Evolutionary conservation across 495 filamentous ascomycete genomes (phyloP).

Genomic region (Recurvomyces mirabilis): DNA sequence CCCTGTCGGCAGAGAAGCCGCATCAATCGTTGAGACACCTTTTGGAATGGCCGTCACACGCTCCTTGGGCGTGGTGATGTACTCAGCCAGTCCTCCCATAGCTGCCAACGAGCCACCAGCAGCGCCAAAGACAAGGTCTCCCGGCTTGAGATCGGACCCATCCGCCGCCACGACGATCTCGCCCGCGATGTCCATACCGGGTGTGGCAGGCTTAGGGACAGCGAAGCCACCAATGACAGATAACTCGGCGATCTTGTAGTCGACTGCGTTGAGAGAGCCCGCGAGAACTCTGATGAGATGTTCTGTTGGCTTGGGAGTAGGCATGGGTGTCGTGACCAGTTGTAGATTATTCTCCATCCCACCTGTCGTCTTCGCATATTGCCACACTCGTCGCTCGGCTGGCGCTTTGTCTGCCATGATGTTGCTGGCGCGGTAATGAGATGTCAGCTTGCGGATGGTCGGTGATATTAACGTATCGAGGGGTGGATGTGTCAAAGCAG

Average conservation of each 20-base stretch:
- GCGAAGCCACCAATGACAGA: conserved; percentile 33
- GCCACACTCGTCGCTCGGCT: conserved; percentile 55
- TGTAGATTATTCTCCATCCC: conserved; percentile 48
- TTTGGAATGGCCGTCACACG: conserved; percentile 35
- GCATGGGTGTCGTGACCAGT: conserved; percentile 37
- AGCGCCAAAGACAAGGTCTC: conserved; percentile 50
- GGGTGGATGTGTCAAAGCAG: no score
- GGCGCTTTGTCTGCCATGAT: no score
- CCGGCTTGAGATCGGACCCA: conserved; percentile 33
- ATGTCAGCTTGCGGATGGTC: no score
- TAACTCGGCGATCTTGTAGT: conserved; percentile 57
- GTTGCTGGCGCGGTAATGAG: no score
- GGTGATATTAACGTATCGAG: no score
- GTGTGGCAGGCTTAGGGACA: conserved; percentile 38
- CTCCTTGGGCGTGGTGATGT: conserved; percentile 28
- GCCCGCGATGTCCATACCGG: conserved; percentile 57
- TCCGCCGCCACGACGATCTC: conserved; percentile 38
- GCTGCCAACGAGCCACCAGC: conserved; percentile 24
- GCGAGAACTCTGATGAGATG: conserved; percentile 47
- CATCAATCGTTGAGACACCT: conserved; percentile 40
- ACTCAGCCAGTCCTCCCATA: conserved; percentile 47
- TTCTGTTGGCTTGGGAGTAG: conserved; percentile 32
- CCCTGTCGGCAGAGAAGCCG: conserved; percentile 43
- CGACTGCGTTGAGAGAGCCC: conserved; percentile 54
- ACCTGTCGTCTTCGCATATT: conserved; percentile 38